phyloP scores from a whole-genome alignment of 139 green algal genomes.

The Ettlia oleoabundans region DNA sequence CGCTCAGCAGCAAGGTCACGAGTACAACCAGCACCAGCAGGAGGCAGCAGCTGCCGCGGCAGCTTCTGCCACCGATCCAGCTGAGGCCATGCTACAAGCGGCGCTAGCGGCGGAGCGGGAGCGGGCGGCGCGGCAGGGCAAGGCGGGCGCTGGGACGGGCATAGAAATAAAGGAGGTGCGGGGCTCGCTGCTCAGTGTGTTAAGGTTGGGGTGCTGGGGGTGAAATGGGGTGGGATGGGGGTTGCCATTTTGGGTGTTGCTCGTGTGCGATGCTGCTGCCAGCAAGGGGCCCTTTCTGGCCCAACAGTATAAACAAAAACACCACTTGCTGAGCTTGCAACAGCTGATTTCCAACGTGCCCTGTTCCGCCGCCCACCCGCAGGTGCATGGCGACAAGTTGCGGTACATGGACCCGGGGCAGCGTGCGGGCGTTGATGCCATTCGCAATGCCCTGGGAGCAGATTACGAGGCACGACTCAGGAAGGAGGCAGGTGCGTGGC shows the following conservation, averaged over 20 bases:
- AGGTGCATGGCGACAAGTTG: constrained; percentile 67
- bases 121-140: constrained; percentile 41
- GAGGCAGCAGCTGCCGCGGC: constrained; percentile 9
- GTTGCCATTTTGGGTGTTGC: neutral
- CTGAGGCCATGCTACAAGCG: constrained; percentile 49
- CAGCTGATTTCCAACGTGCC: neutral
- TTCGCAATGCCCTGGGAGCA: constrained; percentile 62
- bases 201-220: neutral
- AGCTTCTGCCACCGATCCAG: constrained; percentile 1
- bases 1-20: neutral
- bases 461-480: constrained; percentile 70
- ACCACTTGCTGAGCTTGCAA: neutral
- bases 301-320: neutral
- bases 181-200: too few species aligned
- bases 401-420: constrained; percentile 56
- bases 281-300: too few species aligned
- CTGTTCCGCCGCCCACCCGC: neutral
- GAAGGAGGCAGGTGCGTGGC: constrained; percentile 50
- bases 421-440: constrained; percentile 47
- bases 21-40: constrained; percentile 19
- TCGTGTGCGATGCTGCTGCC: neutral
- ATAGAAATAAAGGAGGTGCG: constrained; percentile 73
- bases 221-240: neutral
- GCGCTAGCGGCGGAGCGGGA: constrained; percentile 59
- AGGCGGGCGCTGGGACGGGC: constrained; percentile 20